Percentiles rank a stretch among this genome's conserved stretches.
Evolutionary conservation across 192 early-diverging fungal species (phyloP).

Genomic region (Podochytrium sp.): DNA sequence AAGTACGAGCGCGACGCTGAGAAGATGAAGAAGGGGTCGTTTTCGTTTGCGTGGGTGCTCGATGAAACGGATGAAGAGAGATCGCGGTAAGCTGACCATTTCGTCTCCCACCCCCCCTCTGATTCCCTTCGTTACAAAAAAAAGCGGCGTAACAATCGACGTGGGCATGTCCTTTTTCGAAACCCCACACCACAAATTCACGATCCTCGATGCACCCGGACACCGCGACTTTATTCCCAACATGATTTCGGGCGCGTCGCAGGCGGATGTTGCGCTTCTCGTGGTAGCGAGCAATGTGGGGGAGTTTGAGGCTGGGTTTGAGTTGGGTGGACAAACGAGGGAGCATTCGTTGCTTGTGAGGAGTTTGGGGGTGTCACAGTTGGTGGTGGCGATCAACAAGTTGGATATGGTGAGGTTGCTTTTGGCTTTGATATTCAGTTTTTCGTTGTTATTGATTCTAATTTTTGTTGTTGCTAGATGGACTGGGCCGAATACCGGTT

Average conservation of each 20-base stretch:
- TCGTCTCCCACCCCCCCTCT: neutral
- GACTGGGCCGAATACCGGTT: conserved; percentile 83
- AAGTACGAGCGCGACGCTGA: conserved; percentile 91
- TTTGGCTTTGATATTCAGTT: neutral
- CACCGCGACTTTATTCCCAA: conserved; percentile 99
- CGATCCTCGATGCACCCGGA: conserved; percentile 93
- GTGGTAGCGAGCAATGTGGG: conserved; percentile 88
- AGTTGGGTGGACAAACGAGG: conserved; percentile 90
- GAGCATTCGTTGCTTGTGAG: conserved; percentile 94
- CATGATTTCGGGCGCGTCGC: conserved; percentile 94
- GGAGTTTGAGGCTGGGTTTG: conserved; percentile 96
- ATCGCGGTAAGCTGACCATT: conserved; percentile 44
- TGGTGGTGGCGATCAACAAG: conserved; percentile 96
- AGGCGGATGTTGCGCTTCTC: conserved; percentile 94
- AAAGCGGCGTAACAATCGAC: conserved; percentile 93
- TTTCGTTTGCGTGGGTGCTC: conserved; percentile 97
- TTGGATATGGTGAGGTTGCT: conserved; percentile 73
- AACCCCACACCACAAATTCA: conserved; percentile 77
- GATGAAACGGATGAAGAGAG: conserved; percentile 96
- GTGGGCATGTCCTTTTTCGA: conserved; percentile 89
- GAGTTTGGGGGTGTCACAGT: conserved; percentile 88
- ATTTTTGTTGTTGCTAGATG: conserved; percentile 50
- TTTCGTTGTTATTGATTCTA: conserved; percentile 8
- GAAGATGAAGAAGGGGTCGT: conserved; percentile 92
- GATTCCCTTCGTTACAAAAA: neutral